These are phyloP conservation scores for Cynanchum wilfordii DNA, from an alignment of 257 asterid species.

Conservation along the genomic window DNA sequence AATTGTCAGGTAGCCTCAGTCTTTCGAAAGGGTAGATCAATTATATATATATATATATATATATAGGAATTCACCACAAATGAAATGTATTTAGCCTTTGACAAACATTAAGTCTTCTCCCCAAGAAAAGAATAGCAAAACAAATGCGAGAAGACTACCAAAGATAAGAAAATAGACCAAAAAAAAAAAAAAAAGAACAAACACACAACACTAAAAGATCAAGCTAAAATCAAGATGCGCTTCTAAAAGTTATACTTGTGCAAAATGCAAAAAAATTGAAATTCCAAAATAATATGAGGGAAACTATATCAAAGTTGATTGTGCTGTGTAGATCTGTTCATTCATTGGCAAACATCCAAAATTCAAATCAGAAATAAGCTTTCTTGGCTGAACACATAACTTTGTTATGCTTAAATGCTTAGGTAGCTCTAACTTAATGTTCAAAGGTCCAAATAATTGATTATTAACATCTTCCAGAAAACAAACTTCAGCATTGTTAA, in stretches of 20 bases:
- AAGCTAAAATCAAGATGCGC: neutral
- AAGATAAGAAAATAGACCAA: neutral
- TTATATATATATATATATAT: neutral
- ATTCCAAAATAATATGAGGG: too few species aligned
- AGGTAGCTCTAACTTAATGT: neutral
- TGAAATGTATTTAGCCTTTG: neutral
- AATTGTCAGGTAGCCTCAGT: neutral
- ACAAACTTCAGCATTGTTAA: neutral
- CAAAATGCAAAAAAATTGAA: too few species aligned
- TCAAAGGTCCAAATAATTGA: neutral
- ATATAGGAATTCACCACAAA: neutral
- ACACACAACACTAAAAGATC: neutral
- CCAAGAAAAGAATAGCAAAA: neutral
- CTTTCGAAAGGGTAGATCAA: neutral
- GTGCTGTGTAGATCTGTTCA: neutral
- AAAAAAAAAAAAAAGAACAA: too few species aligned
- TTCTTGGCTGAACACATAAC: neutral
- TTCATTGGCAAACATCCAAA: neutral
- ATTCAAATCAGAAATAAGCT: neutral
- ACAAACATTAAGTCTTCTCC: neutral
- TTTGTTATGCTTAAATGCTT: neutral
- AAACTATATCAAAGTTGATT: too few species aligned
- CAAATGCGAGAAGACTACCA: neutral
- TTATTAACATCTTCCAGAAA: neutral
- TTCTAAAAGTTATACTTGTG: neutral